Base-by-base conservation (phyloP, 495 filamentous ascomycete species). In the Penicilliopsis zonata region DNA sequence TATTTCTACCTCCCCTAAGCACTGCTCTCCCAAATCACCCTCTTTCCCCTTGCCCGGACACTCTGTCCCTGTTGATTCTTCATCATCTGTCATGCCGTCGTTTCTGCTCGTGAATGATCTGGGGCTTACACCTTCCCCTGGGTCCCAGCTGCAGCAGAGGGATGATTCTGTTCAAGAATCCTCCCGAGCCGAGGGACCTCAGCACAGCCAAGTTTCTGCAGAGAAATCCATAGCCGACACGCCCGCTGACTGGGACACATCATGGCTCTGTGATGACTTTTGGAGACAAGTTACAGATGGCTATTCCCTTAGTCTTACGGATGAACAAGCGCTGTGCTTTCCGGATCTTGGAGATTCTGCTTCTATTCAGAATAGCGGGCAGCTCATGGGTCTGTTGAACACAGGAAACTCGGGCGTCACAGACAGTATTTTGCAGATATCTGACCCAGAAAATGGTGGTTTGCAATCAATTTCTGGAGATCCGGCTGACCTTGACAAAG, bases 121-220 rank as follows among this genome's bases (percentile, higher is more conserved):
- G 55, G 57, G 55, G 55, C 57, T 61, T 61, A 61, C 57, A 61
- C 55, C 49, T 51, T 34, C 46, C 55, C 57, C 57, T 43, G 48
- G 52, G 40, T 53, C 50, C 26, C 52, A 55, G 42, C 43, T 40
- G 45, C 48, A 51, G 39, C 43, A 37, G 23, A 30, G 18, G 18
- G 28, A 34, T 30, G 41, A 42, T 30, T 18, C 20, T 18, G 9
- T 21, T 18, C 36, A 17, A 23, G 36, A 15, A 12, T 16, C 33
- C 12, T 31, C 22, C 9, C 43, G 30, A 23, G 33, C 34, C 36
- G 40, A 43, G 24, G 33, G 32, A 13, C 38, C 30, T 28, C 28
- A 6, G 4, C 4, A 6, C 3, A 30, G 4, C 4, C 5, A 6
- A 16, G 7, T 4, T 16, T 9, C 4, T 6, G 9, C n/a, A 9